Conservation (phyloP, 306 rosid species). For the Cucurbita moschata region DNA sequence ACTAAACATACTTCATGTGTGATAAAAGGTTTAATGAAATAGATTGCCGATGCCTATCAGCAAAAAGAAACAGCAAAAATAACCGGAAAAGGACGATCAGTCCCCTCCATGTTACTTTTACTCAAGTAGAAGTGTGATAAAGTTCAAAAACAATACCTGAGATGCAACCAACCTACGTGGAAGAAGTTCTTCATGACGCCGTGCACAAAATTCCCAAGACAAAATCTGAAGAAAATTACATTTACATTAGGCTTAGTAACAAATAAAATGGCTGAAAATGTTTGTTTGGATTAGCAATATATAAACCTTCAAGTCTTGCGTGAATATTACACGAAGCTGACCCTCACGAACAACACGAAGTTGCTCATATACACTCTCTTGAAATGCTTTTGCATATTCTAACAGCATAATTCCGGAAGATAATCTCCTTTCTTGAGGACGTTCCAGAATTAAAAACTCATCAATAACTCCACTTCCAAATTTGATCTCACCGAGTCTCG, state of each 20-base stretch:
- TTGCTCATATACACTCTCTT: conserved; percentile 92
- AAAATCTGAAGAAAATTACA: conserved; percentile 37
- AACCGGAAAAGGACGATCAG: neutral
- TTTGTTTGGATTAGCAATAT: neutral
- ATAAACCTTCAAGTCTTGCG: conserved; percentile 74
- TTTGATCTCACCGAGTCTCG: conserved; percentile 86
- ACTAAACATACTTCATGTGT: neutral
- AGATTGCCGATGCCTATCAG: neutral
- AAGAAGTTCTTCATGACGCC: conserved; percentile 94
- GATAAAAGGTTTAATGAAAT: neutral
- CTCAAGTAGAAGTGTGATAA: neutral
- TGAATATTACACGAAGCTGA: conserved; percentile 75
- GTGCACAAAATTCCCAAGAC: conserved; percentile 93
- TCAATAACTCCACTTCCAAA: conserved; percentile 91
- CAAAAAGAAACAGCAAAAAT: neutral
- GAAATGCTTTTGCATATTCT: conserved; percentile 87
- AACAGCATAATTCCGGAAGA: conserved; percentile 71
- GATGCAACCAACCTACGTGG: conserved; percentile 90
- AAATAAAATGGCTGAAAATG: conserved; percentile 4
- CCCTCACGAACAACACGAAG: conserved; percentile 98
- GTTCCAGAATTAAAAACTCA: conserved; percentile 76
- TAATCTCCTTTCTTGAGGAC: conserved; percentile 68
- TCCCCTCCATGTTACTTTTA: neutral
- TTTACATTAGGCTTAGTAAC: neutral
- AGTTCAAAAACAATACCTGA: conserved; percentile 46